Evolutionary conservation across 345 rosid genomes (phyloP), one percentile per base, ranked within the genome.

Genomic region (Sonneratia caseolaris): DNA sequence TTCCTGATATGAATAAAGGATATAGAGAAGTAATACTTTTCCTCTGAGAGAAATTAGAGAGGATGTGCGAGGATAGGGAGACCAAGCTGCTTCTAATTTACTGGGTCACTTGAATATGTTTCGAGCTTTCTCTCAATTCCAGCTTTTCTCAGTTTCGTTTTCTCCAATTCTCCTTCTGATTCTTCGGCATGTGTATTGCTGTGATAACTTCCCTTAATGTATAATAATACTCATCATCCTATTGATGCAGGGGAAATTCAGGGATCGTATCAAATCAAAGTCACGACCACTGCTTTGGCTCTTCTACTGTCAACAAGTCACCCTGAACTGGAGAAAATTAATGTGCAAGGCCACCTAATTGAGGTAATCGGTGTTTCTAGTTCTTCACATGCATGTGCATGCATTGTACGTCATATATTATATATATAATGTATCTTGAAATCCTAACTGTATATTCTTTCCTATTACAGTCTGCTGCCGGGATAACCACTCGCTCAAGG

Each of bases 401-500:
- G 62, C 65, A 75, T 51, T 66, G 21, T 70, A 5, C 59, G 19
- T 18, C 59, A 19, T 53, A 12, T 21, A 16, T 1, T 53, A 21
- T 18, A 12, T 53, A 0, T 5, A 18, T 53, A 19, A 5, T 40
- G 37, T 11, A 69, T 70, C 78, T 69, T 66, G 66, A 47, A 66
- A 65, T 11, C 70, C 27, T 8, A 37, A n/a, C 72, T 18, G 27
- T 43, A 7, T 43, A 32, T 15, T 9, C 45, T 53, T 55, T 75
- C 43, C 49, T 32, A 65, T 47, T 75, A 27, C 59, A 93, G 98
- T 81, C 90, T 68, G 76, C 78, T 61, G 75, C 85, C 75, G 97
- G 93, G 81, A 86, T 93, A 85, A 89, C 84, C 72, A 91, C 98
- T 70, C 97, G 98, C 61, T 88, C 97, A 69, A 93, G 87, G 85